Conservation (phyloP, 129 eudicot species). For the Helianthus tuberosus region DNA sequence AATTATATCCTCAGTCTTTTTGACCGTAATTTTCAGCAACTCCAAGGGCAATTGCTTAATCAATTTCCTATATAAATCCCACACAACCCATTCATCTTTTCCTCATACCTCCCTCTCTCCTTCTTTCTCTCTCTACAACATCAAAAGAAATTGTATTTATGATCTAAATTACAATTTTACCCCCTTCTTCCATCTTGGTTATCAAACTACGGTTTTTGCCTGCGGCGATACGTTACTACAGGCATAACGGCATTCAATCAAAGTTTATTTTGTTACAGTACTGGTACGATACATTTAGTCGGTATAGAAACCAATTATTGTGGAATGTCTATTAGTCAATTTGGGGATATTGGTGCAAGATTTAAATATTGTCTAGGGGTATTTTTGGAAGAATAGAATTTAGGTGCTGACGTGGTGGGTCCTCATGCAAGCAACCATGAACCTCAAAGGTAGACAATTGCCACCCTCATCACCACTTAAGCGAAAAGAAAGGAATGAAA, state of each 20-base stretch:
- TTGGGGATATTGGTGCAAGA: neutral
- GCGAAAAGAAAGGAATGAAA: conserved; percentile 42
- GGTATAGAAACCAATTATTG: too few relatives aligned
- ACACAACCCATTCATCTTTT: neutral
- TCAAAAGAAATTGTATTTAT: neutral
- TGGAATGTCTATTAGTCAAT: neutral
- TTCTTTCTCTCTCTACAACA: neutral
- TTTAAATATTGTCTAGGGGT: neutral
- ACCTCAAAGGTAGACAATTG: conserved; percentile 40
- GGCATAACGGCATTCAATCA: too few relatives aligned
- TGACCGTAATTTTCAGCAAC: conserved; percentile 28
- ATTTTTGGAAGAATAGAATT: conserved; percentile 4
- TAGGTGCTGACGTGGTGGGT: conserved; percentile 37
- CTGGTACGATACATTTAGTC: too few relatives aligned
- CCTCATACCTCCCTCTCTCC: neutral
- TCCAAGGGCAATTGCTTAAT: conserved; percentile 17
- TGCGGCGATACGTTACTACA: too few relatives aligned
- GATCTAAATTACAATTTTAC: conserved; percentile 14
- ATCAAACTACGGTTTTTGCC: too few relatives aligned
- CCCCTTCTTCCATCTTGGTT: neutral
- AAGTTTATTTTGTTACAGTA: too few relatives aligned
- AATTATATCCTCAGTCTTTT: conserved; percentile 12
- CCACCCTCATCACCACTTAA: conserved; percentile 38
- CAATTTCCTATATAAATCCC: conserved; percentile 25
- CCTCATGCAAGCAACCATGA: conserved; percentile 37